Base-by-base conservation (phyloP, 345 rosid species). In the Eucalyptus cloeziana region DNA sequence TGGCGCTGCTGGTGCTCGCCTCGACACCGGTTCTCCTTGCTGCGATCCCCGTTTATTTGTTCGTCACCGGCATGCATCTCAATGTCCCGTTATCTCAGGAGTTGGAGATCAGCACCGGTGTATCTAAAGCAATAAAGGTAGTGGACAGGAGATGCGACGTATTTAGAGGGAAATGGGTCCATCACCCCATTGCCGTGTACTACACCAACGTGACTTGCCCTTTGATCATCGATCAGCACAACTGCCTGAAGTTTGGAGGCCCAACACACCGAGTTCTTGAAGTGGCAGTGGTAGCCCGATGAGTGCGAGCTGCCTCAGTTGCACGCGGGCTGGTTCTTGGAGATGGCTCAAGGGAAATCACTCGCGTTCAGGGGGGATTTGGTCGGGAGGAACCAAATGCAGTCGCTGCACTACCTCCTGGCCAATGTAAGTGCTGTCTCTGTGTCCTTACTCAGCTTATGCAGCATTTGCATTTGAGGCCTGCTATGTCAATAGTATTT, bases 201-300 rank as follows among this genome's bases (percentile, higher is more conserved):
- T 93, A 94, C 86, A 81, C 93, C 6, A 92, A 91, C 9, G 85
- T 85, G 49, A 93, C 93, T 8, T 94, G 95, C 90, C 86, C 40
- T 44, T 86, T 90, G 30, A 93, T 92, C 58, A 71, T 86, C 16
- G 94, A 93, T 86, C 93, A 91, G 87, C 92, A 92, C 30, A 94
- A 91, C 89, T 94, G 96, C 93, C 89, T 93, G 79, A 94, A 92
- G 91, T 89, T 90, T 52, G 96, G 51, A 94, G 94, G 86, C 91
- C 92, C 11, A 94, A 93, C 43, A 93, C 43, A 86, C 90, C 21
- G 90, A 92, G 85, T 93, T 89, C 91, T 89, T 92, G 92, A 92
- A 91, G 25, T 94, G 93, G 96, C 92, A 92, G 88, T 93, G 96
- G 96, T 90, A 92, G 87, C 95, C 96, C 16, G 86, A 90, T 30